Base-by-base conservation (phyloP, 78 protist species). In the Polysphondylium violaceum region DNA sequence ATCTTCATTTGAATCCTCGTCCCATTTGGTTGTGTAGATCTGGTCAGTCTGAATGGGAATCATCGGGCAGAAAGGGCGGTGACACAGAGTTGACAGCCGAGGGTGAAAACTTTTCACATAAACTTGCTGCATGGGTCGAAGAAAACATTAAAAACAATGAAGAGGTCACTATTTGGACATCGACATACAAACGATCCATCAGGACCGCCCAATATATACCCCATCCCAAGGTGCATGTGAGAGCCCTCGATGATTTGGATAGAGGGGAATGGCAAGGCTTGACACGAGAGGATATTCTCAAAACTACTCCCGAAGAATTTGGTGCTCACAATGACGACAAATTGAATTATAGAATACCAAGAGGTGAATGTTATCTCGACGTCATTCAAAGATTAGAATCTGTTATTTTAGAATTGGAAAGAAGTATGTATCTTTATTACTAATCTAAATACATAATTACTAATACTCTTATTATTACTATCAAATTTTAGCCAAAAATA, bases 261-360 rank as follows among this genome's bases (percentile, higher is more conserved):
- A 98, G 97, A 8, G 99, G 99, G 9, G 89, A 69, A 53, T 97
- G 98, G 94, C 98, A 97, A n/a, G 98, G 97, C 11, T 2, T 98
- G 95, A 97, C 98, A 9, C 86, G 96, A 71, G 96, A 94, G 17
- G 98, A 97, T 29, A 72, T 97, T 27, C 64, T 78, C 19, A 56
- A 35, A 36, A 72, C 53, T 33, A 83, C 12, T 51, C 98, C 98
- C 8, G 86, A 92, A 16, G 97, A 96, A 29, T 92, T 35, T 59
- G 92, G 87, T 36, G 65, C 68, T 31, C 95, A 98, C 35, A 12
- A 33, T 17, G 71, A 40, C 1, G 94, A 96, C 87, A 97, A 97
- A 72, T 68, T 93, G 38, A 78, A 60, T 27, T 96, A 96, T 72
- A 79, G 99, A 36, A 96, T 96, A 47, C 99, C 98, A 21, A 65